Base-by-base conservation (phyloP, 352 stramenopile genomes). In the Aphanomyces stellatus region DNA sequence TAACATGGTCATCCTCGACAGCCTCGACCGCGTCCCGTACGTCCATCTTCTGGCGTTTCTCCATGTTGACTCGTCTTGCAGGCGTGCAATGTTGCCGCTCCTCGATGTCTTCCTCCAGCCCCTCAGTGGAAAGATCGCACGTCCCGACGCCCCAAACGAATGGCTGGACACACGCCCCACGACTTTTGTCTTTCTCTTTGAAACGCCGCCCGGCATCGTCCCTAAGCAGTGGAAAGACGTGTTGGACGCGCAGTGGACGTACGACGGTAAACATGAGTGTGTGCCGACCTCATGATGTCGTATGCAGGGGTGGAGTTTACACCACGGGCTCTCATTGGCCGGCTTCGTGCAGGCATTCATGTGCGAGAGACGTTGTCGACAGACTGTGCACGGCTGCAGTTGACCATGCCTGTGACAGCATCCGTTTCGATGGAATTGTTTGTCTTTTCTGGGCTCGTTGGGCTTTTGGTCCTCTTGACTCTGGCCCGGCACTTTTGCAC, bases 1-100 rank as follows among this genome's bases (percentile, higher is more conserved):
- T 30, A 51, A 27, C 17, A 65, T 65, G 41, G 34, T 65, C 31
- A 27, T 65, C 34, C 17, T 65, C 28, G 35, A 65, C 10, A 65
- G 56, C 30, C 13, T 65, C 27, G 28, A 55, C 7, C 17, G 17
- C 4, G 17, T 65, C n/a, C 59, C 59, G 59, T 65, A 42, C 30
- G 59, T 48, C 19, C 19, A 56, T 56, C 8, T 56, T 43, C 37
- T 17, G 37, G 8, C 8, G 27, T 22, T 4, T 30, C 3, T 15
- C 13, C 27, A 25, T 28, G 17, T 11, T 25, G 1, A 53, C 27
- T 27, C 2, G 4, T 25, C 2, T 53, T 2, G n/a, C n/a, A 57
- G 53, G 53, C 34, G n/a, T 25, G n/a, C 31, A 11, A 31, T 22
- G 53, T 22, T 62, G 7, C 22, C 53, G 11, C 24, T 46, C 10